phyloP scores from a whole-genome alignment of 2,329 filamentous ascomycete genomes.

The Ascochyta rabiei region DNA sequence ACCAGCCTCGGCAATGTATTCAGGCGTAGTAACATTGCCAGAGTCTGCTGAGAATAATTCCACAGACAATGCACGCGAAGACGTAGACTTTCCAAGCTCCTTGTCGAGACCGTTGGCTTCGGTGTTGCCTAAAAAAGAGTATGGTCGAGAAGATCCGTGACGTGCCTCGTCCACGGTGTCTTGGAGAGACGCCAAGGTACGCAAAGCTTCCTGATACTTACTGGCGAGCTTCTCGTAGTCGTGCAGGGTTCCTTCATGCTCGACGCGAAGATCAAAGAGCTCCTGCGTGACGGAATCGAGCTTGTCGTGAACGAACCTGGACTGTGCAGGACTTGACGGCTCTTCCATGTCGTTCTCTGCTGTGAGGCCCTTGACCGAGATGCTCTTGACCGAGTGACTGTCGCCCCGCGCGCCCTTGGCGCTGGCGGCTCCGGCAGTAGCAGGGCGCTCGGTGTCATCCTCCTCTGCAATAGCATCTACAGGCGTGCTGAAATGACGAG shows the following conservation, averaged over 20 bases:
- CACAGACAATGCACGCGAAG: constrained; percentile 89
- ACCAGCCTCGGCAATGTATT: constrained; percentile 59
- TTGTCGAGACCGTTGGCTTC: constrained; percentile 71
- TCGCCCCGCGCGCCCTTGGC: constrained; percentile 7
- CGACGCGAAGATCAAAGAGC: constrained; percentile 84
- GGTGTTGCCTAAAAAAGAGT: constrained; percentile 83
- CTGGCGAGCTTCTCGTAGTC: constrained; percentile 82
- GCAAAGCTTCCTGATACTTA: constrained; percentile 90
- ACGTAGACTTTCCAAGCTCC: constrained; percentile 72
- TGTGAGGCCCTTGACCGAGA: constrained; percentile 25
- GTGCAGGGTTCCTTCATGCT: constrained; percentile 82
- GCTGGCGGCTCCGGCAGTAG: constrained; percentile 32
- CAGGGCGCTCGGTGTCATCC: constrained; percentile 38
- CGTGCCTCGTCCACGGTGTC: constrained; percentile 81
- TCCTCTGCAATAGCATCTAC: constrained; percentile 48
- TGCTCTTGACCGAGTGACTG: not conserved
- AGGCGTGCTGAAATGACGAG: constrained; percentile 40
- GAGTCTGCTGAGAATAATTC: constrained; percentile 89
- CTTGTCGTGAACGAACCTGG: constrained; percentile 87
- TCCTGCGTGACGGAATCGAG: constrained; percentile 90
- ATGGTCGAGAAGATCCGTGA: constrained; percentile 66
- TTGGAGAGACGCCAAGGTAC: constrained; percentile 81
- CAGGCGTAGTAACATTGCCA: constrained; percentile 41
- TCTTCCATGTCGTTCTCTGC: constrained; percentile 48
- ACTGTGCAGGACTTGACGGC: constrained; percentile 76